phyloP scores from a whole-genome alignment of 495 filamentous ascomycete genomes.

The Lindgomyces ingoldianus region DNA sequence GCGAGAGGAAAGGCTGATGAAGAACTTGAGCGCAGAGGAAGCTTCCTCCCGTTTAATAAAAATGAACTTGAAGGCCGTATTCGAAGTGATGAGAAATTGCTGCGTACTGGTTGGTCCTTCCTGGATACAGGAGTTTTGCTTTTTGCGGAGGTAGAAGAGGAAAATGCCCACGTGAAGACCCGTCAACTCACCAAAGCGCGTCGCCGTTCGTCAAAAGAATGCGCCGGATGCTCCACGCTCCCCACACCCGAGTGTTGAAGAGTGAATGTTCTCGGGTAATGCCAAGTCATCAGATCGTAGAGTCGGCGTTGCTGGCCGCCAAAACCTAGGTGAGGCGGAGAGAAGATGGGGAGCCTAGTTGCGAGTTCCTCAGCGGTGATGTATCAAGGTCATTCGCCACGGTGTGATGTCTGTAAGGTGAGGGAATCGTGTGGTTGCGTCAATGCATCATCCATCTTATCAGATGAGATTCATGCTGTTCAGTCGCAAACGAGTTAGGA shows the following conservation, averaged over 20 bases:
- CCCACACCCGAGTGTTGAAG: too few species aligned
- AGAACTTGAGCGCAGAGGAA: not conserved
- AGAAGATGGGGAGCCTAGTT: not conserved
- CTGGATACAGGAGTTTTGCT: constrained; percentile 10
- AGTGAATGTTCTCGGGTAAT: not conserved
- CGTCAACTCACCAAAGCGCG: not conserved
- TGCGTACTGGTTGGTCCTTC: constrained; percentile 23
- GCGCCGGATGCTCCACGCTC: not conserved
- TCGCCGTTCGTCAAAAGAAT: constrained; percentile 2
- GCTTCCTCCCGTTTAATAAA: not conserved
- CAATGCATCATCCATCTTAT: constrained; percentile 8
- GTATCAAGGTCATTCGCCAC: too few species aligned
- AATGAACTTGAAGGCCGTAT: not conserved
- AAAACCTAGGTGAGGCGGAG: not conserved
- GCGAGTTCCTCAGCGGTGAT: not conserved
- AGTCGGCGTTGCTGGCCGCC: not conserved
- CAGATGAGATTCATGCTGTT: not conserved
- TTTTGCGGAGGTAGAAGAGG: constrained; percentile 9
- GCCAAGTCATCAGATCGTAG: not conserved
- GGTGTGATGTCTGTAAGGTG: not conserved
- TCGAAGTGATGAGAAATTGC: constrained; percentile 26
- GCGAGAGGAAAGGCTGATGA: not conserved
- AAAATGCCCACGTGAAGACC: constrained; percentile 5
- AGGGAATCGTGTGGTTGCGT: not conserved
- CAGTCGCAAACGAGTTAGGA: too few species aligned